Evolutionary conservation across 2,329 filamentous ascomycete species (phyloP).

Genomic region (Colletotrichum siamense): DNA sequence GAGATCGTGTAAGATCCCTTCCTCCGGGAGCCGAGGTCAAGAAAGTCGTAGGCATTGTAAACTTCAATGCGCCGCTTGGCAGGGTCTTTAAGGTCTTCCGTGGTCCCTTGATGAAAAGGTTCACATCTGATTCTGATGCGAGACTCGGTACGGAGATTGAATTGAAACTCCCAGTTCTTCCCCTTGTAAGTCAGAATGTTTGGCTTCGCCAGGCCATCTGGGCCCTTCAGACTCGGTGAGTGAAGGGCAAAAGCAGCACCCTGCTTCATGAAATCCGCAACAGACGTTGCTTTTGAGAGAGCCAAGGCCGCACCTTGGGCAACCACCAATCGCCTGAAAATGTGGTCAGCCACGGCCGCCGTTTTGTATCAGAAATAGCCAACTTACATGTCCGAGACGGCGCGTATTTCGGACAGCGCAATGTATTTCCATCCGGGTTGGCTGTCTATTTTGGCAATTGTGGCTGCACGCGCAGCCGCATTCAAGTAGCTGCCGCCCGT

Average conservation of each 20-base stretch:
- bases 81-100: not conserved
- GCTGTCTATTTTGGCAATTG: not conserved
- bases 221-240: not conserved
- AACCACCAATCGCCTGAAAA: not conserved
- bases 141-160: not conserved
- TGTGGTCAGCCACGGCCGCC: not conserved
- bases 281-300: not conserved
- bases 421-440: not conserved
- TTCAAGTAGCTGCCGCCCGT: not conserved
- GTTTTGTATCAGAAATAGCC: not conserved
- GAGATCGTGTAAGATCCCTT: not conserved
- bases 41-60: not conserved
- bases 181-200: not conserved
- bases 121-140: not conserved
- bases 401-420: not conserved
- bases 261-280: not conserved
- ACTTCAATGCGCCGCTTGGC: not conserved
- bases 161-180: rapidly evolving
- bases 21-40: not conserved
- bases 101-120: not conserved
- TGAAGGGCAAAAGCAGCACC: not conserved
- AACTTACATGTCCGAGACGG: not conserved
- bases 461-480: not conserved
- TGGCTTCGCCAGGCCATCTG: not conserved
- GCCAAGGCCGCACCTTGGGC: not conserved